phyloP scores from a whole-genome alignment of 164 flowering plant species.

The Berberis vulgaris region DNA sequence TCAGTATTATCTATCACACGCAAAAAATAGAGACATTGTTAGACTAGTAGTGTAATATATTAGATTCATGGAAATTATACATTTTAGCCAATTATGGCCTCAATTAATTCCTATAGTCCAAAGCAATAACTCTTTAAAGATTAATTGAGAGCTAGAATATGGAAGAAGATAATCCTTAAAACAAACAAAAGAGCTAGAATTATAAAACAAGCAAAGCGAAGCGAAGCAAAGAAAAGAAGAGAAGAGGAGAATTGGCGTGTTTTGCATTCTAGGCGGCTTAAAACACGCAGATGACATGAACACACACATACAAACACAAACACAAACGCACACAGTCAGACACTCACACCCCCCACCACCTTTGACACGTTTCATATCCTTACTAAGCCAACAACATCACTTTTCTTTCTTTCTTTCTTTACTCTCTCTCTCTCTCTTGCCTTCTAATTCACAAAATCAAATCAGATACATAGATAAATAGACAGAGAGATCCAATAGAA shows the following conservation, averaged over 20 bases:
- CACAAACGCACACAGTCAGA: conserved; percentile 27
- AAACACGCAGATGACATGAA: conserved; percentile 30
- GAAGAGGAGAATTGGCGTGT: conserved; percentile 33
- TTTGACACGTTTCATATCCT: background rate
- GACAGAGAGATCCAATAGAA: conserved; percentile 8
- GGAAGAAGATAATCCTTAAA: background rate
- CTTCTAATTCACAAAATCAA: background rate
- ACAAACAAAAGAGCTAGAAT: background rate
- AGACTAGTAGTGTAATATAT: no score
- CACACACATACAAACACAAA: conserved; percentile 19
- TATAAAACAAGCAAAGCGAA: background rate
- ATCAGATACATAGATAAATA: background rate
- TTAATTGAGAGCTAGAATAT: background rate
- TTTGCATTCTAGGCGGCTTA: conserved; percentile 51
- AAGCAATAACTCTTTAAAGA: background rate
- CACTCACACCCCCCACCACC: background rate
- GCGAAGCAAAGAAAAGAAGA: background rate
- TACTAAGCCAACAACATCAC: background rate
- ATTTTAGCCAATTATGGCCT: no score
- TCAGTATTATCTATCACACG: no score
- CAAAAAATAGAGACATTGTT: no score
- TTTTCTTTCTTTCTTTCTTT: no score
- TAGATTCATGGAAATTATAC: no score
- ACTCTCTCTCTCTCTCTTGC: background rate
- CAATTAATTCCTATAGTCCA: background rate